Percentiles rank a stretch among this genome's conserved stretches.
phyloP scores from a whole-genome alignment of 1,139 yeast species.

The Casaregolazyma suthepensis region DNA sequence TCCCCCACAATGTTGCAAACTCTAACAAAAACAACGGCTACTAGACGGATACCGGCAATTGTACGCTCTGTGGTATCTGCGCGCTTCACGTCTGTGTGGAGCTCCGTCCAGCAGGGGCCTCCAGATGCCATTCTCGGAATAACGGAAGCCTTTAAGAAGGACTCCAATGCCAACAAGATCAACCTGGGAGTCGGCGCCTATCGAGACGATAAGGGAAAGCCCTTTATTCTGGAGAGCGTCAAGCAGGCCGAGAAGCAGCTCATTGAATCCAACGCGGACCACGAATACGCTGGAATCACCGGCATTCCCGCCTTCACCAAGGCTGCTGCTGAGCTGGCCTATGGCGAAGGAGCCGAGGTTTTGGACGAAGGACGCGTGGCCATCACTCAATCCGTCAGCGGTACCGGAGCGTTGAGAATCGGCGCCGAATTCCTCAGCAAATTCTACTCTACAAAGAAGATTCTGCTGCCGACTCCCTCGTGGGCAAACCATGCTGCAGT shows the following conservation, averaged over 20 bases:
- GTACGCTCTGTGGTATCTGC: constrained; percentile 1
- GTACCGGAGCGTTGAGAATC: constrained; percentile 68
- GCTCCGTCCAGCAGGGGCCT: constrained; percentile 49
- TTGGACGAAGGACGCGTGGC: constrained; percentile 44
- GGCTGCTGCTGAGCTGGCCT: constrained; percentile 64
- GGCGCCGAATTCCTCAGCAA: constrained; percentile 57
- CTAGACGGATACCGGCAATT: neutral
- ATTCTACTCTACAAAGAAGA: constrained; percentile 43
- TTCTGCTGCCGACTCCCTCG: constrained; percentile 62
- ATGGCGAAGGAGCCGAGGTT: constrained; percentile 38
- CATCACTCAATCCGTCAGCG: constrained; percentile 63
- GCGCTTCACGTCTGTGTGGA: constrained; percentile 32
- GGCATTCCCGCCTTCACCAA: constrained; percentile 72
- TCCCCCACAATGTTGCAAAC: constrained; percentile 7
- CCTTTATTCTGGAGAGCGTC: constrained; percentile 90
- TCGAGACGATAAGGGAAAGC: constrained; percentile 87
- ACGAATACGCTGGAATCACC: constrained; percentile 83
- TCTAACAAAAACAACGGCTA: neutral
- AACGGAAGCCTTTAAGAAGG: constrained; percentile 48
- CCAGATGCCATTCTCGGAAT: constrained; percentile 65
- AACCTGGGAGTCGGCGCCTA: constrained; percentile 96
- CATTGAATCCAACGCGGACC: constrained; percentile 51
- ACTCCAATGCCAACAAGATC: constrained; percentile 52
- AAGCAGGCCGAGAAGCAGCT: constrained; percentile 43
- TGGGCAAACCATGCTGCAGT: constrained; percentile 68